Conservation (phyloP, 352 stramenopile genomes). For the Lagenidium giganteum region DNA sequence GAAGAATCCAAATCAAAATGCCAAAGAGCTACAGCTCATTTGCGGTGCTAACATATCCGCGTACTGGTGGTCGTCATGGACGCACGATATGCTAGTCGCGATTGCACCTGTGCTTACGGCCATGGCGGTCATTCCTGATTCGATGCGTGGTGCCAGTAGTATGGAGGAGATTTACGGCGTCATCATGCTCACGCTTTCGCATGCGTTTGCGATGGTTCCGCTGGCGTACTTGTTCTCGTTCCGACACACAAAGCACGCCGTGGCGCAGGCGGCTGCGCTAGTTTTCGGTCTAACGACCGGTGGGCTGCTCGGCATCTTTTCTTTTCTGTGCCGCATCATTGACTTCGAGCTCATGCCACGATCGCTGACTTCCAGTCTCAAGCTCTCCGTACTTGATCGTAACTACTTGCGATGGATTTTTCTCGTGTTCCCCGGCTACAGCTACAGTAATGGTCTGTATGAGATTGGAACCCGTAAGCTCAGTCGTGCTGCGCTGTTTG, state of each 20-base stretch:
- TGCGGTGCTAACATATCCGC: constrained; percentile 39
- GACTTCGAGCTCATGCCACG: constrained; percentile 31
- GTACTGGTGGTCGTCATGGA: constrained; percentile 61
- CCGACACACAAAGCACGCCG: constrained; percentile 53
- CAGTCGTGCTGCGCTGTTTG: constrained; percentile 42
- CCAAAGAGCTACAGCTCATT: constrained; percentile 60
- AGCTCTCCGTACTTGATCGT: constrained; percentile 49
- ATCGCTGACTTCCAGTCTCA: constrained; percentile 25
- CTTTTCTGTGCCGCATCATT: constrained; percentile 67
- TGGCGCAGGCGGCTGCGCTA: constrained; percentile 59
- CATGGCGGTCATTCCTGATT: constrained; percentile 32
- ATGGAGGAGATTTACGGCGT: constrained; percentile 34
- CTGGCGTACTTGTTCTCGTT: constrained; percentile 61
- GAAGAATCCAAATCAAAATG: constrained; percentile 59
- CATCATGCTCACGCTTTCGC: constrained; percentile 28
- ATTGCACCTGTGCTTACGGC: constrained; percentile 31
- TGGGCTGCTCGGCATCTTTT: constrained; percentile 69
- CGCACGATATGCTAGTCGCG: constrained; percentile 45
- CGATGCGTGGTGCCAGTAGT: constrained; percentile 23
- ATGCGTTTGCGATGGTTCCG: constrained; percentile 44
- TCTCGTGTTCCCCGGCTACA: constrained; percentile 63
- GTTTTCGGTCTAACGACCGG: constrained; percentile 54
- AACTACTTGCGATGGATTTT: constrained; percentile 75
- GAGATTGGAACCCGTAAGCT: constrained; percentile 70
- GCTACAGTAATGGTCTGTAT: constrained; percentile 63